A percentile compares a stretch with the other conserved stretches of the same genome.
Evolutionary conservation across 345 rosid genomes (phyloP).

Genomic region (Corchorus capsularis): DNA sequence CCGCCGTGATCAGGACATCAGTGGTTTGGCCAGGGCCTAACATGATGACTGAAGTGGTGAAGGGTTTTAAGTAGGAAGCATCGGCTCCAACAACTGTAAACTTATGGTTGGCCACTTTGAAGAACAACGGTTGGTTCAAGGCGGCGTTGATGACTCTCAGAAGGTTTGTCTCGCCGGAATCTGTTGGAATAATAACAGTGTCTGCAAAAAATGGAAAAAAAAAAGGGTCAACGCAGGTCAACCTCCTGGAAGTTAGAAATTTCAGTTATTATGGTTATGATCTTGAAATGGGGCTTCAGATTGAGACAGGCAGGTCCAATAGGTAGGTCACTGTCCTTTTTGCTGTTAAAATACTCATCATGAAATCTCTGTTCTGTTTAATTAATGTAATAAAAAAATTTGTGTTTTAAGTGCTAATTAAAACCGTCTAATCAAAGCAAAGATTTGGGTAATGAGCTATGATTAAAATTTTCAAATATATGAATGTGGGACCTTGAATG

Average conservation of each 20-base stretch:
- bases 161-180: constrained; percentile 74
- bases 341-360: background rate
- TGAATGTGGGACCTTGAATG: background rate
- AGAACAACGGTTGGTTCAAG: constrained; percentile 82
- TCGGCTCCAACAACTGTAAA: constrained; percentile 92
- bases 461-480: background rate
- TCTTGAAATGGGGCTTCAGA: background rate
- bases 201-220: constrained; percentile 40
- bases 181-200: constrained; percentile 65
- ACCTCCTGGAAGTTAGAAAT: background rate
- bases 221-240: background rate
- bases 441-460: background rate
- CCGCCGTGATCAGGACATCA: constrained; percentile 73
- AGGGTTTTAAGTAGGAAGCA: constrained; percentile 77
- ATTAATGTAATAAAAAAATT: background rate
- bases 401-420: background rate
- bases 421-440: background rate
- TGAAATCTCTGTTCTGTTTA: background rate
- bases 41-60: constrained; percentile 75
- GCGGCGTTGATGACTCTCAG: constrained; percentile 83
- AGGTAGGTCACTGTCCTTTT: background rate
- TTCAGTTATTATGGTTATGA: constrained; percentile 8
- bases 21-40: constrained; percentile 97
- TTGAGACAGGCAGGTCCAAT: background rate
- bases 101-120: constrained; percentile 77